Conservation (phyloP, 371 early-diverging fungal genomes). For the Mortierella polycephala region DNA sequence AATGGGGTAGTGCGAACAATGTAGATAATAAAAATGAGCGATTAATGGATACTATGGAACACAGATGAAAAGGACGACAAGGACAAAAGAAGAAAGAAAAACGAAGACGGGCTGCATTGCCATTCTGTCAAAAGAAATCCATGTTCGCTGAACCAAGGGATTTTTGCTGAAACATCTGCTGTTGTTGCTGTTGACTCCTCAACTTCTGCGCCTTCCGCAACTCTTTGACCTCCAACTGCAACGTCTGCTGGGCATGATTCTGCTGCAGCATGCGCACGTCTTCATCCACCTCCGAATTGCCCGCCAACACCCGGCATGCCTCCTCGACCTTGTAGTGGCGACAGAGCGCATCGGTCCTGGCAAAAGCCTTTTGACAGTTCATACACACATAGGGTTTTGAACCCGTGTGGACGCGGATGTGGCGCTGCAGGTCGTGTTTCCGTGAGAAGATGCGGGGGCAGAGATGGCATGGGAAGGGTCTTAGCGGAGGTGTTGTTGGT, state of each 20-base stretch:
- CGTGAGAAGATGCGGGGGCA: conserved; percentile 65
- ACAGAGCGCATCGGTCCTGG: conserved; percentile 74
- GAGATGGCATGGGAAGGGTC: conserved; percentile 51
- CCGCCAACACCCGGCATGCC: conserved; percentile 50
- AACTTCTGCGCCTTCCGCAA: conserved; percentile 4
- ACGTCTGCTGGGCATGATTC: conserved; percentile 10
- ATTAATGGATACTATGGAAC: too few species aligned
- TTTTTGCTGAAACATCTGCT: not conserved
- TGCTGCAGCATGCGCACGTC: conserved; percentile 8
- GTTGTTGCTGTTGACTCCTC: conserved; percentile 4
- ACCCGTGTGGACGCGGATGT: conserved; percentile 75
- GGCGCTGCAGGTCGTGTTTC: conserved; percentile 76
- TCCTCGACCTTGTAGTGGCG: conserved; percentile 72
- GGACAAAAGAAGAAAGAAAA: too few species aligned
- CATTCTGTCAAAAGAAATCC: too few species aligned
- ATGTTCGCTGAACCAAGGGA: conserved; percentile 30
- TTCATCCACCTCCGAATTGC: conserved; percentile 22
- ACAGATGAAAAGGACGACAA: too few species aligned
- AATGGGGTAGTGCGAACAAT: too few species aligned
- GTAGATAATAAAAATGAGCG: too few species aligned
- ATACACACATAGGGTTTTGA: conserved; percentile 70
- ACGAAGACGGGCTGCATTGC: not conserved
- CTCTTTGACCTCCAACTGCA: conserved; percentile 20
- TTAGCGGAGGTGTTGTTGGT: conserved; percentile 2
- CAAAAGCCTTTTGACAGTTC: conserved; percentile 72